These are phyloP conservation scores for Bonnemaisonia californica DNA, from an alignment of 31 red algal genomes.

Conservation along the genomic window DNA sequence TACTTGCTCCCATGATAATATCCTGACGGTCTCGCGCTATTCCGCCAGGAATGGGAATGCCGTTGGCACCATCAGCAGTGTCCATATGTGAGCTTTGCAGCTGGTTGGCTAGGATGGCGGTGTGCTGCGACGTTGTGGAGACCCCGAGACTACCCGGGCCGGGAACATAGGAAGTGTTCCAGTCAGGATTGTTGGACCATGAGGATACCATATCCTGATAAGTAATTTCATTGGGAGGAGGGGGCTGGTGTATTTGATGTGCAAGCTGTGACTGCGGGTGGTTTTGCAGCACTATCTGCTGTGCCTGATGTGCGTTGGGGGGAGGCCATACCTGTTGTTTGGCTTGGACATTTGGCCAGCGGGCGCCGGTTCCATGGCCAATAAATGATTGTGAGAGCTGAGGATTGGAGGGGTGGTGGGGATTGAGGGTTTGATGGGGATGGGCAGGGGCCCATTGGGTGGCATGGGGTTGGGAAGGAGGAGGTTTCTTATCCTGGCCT, in stretches of 20 bases:
- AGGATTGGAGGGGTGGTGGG: neutral
- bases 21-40: neutral
- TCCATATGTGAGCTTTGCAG: neutral
- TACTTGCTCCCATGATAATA: conserved; percentile 6
- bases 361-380: neutral
- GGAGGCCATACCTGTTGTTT: neutral
- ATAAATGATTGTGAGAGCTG: conserved; percentile 17
- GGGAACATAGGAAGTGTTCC: conserved; percentile 17
- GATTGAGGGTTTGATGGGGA: conserved; percentile 1
- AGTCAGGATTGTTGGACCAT: conserved; percentile 70
- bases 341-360: neutral
- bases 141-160: conserved; percentile 13
- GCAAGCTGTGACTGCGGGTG: neutral
- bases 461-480: conserved; percentile 10
- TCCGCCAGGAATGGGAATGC: conserved; percentile 24
- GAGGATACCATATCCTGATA: conserved; percentile 60
- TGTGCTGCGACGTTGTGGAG: neutral
- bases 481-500: conserved; percentile 73
- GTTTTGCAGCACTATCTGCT: neutral
- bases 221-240: conserved; percentile 5
- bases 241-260: neutral
- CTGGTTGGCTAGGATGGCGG: neutral
- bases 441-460: conserved; percentile 6
- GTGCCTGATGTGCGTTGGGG: neutral
- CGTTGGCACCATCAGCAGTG: neutral